Percentiles rank a stretch among this genome's conserved stretches.
These are phyloP conservation scores for Pseudogymnoascus sp. DNA, from an alignment of 2,329 filamentous ascomycete species.

Conservation along the genomic window DNA sequence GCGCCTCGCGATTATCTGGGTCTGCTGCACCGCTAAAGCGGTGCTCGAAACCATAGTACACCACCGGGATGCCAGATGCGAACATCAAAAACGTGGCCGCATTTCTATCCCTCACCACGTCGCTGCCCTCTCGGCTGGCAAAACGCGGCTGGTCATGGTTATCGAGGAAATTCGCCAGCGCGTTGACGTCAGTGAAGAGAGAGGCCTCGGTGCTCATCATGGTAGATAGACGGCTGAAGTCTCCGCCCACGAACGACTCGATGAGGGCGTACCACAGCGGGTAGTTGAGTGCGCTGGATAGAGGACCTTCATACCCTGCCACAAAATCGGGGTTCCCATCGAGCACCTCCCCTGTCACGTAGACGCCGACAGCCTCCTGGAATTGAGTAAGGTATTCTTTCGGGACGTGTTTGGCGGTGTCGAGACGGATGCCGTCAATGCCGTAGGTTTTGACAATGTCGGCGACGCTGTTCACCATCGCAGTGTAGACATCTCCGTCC, in stretches of 20 bases:
- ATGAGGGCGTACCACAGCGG: constrained; percentile 33
- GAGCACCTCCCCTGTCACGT: constrained; percentile 53
- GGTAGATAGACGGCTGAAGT: background rate
- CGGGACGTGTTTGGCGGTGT: constrained; percentile 38
- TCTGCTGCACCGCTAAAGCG: constrained; percentile 32
- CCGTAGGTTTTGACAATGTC: constrained; percentile 35
- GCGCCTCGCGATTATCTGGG: constrained; percentile 36
- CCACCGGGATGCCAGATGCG: constrained; percentile 41
- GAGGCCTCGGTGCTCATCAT: constrained; percentile 25
- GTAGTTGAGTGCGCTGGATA: constrained; percentile 13
- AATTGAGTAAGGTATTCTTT: constrained; percentile 48
- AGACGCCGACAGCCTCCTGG: constrained; percentile 45
- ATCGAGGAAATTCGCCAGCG: constrained; percentile 33
- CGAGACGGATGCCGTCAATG: constrained; percentile 41
- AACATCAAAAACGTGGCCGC: constrained; percentile 40
- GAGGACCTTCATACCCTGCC: constrained; percentile 39
- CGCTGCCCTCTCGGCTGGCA: constrained; percentile 18
- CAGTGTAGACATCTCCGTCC: constrained; percentile 30
- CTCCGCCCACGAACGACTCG: constrained; percentile 26
- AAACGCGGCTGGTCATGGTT: constrained; percentile 37
- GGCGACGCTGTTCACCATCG: constrained; percentile 33
- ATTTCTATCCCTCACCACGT: constrained; percentile 32
- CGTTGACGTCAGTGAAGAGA: background rate
- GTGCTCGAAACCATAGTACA: constrained; percentile 46
- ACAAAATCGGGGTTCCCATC: constrained; percentile 43